Evolutionary conservation across 495 filamentous ascomycete species (phyloP).

Genomic region (Trichoderma gamsii): DNA sequence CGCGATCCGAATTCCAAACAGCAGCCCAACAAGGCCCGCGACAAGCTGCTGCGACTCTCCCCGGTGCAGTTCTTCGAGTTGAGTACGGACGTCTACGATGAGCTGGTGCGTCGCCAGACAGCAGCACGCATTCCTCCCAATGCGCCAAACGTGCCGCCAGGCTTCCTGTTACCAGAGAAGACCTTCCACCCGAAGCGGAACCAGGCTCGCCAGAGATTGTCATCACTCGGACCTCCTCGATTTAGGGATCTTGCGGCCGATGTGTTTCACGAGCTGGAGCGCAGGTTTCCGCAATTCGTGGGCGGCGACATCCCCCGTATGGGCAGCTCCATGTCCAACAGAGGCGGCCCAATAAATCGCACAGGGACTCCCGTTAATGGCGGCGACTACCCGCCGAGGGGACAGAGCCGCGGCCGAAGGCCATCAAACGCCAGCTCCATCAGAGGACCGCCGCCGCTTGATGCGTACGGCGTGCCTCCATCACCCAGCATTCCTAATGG

Average conservation of each 20-base stretch:
- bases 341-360: constrained; percentile 47
- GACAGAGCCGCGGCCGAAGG: constrained; percentile 38
- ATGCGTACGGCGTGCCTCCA: constrained; percentile 42
- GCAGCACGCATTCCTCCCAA: constrained; percentile 46
- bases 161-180: constrained; percentile 70
- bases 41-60: constrained; percentile 85
- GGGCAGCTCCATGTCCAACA: constrained; percentile 60
- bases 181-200: constrained; percentile 96
- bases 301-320: constrained; percentile 58
- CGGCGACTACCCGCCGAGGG: constrained; percentile 39
- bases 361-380: constrained; percentile 52
- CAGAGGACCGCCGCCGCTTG: constrained; percentile 23
- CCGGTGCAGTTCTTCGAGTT: constrained; percentile 92
- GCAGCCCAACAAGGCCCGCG: constrained; percentile 78
- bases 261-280: constrained; percentile 89
- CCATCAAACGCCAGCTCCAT: constrained; percentile 53
- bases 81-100: constrained; percentile 95
- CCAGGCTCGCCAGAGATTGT: constrained; percentile 88
- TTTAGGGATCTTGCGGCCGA: constrained; percentile 92
- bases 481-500: constrained; percentile 37
- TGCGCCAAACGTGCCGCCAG: constrained; percentile 51
- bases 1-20: constrained; percentile 68
- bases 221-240: constrained; percentile 71
- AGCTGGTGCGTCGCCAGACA: constrained; percentile 78
- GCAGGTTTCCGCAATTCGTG: constrained; percentile 78